Base-by-base conservation (phyloP, 1,284 basidiomycete genomes). In the Pseudozyma flocculosa region DNA sequence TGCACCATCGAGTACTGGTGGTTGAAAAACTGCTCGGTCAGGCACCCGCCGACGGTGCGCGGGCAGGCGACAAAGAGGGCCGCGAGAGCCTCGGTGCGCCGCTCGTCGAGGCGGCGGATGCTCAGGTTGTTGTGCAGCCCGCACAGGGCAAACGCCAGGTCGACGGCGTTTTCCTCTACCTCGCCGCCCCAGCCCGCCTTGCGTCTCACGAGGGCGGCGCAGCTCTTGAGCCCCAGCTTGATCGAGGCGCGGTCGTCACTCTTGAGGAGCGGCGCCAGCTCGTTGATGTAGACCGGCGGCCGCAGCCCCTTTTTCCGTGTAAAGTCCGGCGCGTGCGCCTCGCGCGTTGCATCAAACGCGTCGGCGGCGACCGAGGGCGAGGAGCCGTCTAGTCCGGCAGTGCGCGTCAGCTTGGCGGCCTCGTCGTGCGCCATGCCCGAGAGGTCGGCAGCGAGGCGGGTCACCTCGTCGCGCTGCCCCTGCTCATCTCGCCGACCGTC, bases 11-110 rank as follows among this genome's bases (percentile, higher is more conserved):
- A 92, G 78, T 94, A 96, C 66, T 93, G 89, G 45, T 88, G 88
- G 56, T 87, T 86, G 80, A 96, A 97, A 78, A 92, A 90, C 72
- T 95, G 90, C 74, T 96, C 90, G 41, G 88, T 86, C n/a, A 76
- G 29, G 45, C 37, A 84, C 88, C 77, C 78, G 1, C 89, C 86
- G 37, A 88, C 86, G 54, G 86, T 85, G 26, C 80, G 80, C 1
- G 93, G 92, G 56, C 85, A 85, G 48, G 88, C 91, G 1, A 84
- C 84, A 0, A 93, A 85, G 2, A 97, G 81, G 0, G 91, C 91
- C 56, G 82, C 87, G 42, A 95, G 73, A 7, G 89, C 85, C 0
- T 82, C 84, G 71, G 91, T 89, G 45, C 90, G 82, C 66, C 87
- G 87, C 41, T 82, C 80, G n/a, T 90, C 85, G 62, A 97, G 97